Evolutionary conservation across 2,329 filamentous ascomycete genomes (phyloP).

Genomic region (Dactylonectria macrodidyma): DNA sequence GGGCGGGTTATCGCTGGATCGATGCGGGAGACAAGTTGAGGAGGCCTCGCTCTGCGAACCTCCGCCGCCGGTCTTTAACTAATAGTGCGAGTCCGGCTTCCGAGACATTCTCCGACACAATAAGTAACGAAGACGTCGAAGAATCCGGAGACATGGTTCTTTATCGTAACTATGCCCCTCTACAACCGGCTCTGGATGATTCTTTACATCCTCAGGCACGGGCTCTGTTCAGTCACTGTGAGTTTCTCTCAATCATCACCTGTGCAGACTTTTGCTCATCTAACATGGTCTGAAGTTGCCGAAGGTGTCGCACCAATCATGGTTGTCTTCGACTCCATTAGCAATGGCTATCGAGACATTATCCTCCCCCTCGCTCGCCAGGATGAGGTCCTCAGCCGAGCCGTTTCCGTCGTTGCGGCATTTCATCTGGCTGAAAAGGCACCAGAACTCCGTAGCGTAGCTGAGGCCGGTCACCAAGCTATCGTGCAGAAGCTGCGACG

Average conservation of each 20-base stretch:
- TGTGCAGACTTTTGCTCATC: neutral
- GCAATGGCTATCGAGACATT: slow-evolving; percentile 57
- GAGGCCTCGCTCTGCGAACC: neutral
- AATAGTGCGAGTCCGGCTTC: neutral
- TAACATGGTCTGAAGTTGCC: slow-evolving; percentile 47
- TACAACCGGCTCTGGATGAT: slow-evolving; percentile 45
- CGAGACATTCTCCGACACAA: neutral
- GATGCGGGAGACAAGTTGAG: slow-evolving; percentile 24
- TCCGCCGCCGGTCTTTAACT: neutral
- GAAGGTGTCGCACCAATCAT: slow-evolving; percentile 55
- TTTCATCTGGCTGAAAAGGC: slow-evolving; percentile 54
- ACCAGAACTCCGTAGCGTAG: slow-evolving; percentile 49
- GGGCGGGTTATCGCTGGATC: slow-evolving; percentile 37
- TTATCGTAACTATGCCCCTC: neutral
- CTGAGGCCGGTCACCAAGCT: slow-evolving; percentile 53
- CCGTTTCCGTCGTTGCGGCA: slow-evolving; percentile 56
- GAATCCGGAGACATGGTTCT: neutral
- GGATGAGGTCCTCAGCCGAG: slow-evolving; percentile 52
- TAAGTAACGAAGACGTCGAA: neutral
- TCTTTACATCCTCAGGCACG: slow-evolving; percentile 48
- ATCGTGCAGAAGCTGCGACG: slow-evolving; percentile 54
- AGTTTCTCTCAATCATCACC: neutral
- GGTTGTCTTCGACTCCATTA: slow-evolving; percentile 55
- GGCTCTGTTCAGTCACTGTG: slow-evolving; percentile 56
- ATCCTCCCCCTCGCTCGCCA: slow-evolving; percentile 58